Percentiles rank a stretch among this genome's conserved stretches.
These are phyloP conservation scores for Papilionanthe hybrid DNA, from an alignment of 116 monocot species.

Conservation along the genomic window DNA sequence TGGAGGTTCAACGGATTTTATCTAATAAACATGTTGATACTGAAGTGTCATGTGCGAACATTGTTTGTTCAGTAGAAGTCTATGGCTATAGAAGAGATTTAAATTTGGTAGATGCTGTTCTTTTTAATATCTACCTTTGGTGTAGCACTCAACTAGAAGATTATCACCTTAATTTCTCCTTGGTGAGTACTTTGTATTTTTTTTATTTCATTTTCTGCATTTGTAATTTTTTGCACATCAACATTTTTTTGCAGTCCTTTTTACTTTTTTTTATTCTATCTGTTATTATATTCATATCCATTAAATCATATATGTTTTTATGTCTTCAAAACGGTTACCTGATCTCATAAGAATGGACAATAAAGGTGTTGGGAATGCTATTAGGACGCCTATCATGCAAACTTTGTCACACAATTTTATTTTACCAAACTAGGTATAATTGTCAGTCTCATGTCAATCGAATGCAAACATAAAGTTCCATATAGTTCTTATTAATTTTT, in stretches of 20 bases:
- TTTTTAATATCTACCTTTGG: conserved; percentile 49
- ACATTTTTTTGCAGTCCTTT: not conserved
- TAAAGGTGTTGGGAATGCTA: not conserved
- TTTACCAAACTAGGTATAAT: not conserved
- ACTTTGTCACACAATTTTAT: not conserved
- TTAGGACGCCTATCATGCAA: not conserved
- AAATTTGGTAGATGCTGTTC: conserved; percentile 45
- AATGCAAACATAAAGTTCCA: not conserved
- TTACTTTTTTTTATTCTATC: not conserved
- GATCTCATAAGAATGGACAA: not conserved
- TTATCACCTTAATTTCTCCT: conserved; percentile 59
- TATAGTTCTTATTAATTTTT: not conserved
- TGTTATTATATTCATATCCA: not conserved
- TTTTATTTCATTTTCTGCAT: not conserved
- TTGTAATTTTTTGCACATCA: not conserved
- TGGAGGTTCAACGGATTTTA: conserved; percentile 29
- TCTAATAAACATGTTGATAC: conserved; percentile 19
- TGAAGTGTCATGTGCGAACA: conserved; percentile 33
- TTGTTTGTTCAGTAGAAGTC: conserved; percentile 45
- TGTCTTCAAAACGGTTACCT: not conserved
- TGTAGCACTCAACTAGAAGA: conserved; percentile 52
- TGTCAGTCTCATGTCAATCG: not conserved
- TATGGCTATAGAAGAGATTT: conserved; percentile 25
- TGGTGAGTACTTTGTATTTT: conserved; percentile 26
- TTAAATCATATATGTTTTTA: not conserved